Conservation (phyloP, 805 yeast species). For the Starmerella kuoi region DNA sequence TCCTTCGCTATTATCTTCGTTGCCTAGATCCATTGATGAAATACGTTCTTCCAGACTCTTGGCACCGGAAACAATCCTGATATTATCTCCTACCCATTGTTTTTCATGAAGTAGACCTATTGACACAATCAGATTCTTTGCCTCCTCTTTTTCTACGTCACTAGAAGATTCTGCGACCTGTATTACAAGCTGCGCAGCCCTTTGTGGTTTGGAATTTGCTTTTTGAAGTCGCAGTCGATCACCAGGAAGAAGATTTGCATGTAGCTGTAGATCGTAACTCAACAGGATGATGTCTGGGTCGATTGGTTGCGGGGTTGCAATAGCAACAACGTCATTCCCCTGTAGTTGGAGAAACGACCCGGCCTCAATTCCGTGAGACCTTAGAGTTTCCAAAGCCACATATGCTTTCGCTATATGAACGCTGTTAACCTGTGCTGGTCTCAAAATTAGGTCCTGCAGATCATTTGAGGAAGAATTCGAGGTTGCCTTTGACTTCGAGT, state of each 20-base stretch:
- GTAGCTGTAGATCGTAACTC: conserved; percentile 29
- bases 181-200: conserved; percentile 31
- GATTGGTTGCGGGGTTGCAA: conserved; percentile 24
- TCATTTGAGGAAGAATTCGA: conserved; percentile 1
- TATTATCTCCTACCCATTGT: conserved; percentile 34
- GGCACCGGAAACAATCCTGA: conserved; percentile 51
- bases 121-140: conserved; percentile 17
- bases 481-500: not conserved
- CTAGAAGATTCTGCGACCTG: conserved; percentile 21
- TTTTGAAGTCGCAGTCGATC: conserved; percentile 41
- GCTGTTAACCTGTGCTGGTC: conserved; percentile 20
- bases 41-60: conserved; percentile 33
- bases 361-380: conserved; percentile 23
- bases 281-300: conserved; percentile 25
- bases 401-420: conserved; percentile 22
- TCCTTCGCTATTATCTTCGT: no score
- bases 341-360: conserved; percentile 22
- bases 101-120: conserved; percentile 24
- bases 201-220: conserved; percentile 37
- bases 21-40: conserved; percentile 29
- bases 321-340: conserved; percentile 19
- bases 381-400: conserved; percentile 21
- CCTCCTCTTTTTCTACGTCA: conserved; percentile 19
- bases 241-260: conserved; percentile 38
- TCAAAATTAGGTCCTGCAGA: conserved; percentile 20